Conservation (phyloP, 495 filamentous ascomycete species). For the Amphirosellinia nigrospora region DNA sequence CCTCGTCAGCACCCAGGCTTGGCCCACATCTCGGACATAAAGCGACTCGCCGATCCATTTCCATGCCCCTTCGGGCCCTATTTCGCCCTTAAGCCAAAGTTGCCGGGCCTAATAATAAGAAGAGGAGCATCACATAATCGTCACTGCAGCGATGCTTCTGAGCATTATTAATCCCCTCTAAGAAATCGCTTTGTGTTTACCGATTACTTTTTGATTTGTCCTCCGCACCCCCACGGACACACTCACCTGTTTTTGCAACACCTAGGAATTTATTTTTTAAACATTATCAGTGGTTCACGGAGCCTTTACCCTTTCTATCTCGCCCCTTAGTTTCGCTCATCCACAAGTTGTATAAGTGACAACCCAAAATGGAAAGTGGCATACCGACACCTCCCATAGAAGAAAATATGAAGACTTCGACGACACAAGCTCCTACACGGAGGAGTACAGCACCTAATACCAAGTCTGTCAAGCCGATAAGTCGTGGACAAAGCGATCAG, state of each 20-base stretch:
- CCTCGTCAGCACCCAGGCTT: constrained; percentile 20
- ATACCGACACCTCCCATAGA: constrained; percentile 55
- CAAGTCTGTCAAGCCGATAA: constrained; percentile 42
- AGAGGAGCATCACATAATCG: constrained; percentile 29
- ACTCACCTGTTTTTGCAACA: constrained; percentile 9
- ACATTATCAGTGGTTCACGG: constrained; percentile 5
- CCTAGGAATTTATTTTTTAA: constrained; percentile 3
- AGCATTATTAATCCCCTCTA: constrained; percentile 27
- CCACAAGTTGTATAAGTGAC: constrained; percentile 24
- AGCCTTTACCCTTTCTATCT: constrained; percentile 16
- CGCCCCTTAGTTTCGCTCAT: neutral
- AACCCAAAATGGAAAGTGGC: constrained; percentile 49
- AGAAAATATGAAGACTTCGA: constrained; percentile 44
- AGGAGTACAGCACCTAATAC: constrained; percentile 35
- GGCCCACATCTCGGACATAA: constrained; percentile 29
- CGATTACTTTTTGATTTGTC: constrained; percentile 19
- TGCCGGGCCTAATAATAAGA: constrained; percentile 27
- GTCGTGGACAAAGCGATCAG: constrained; percentile 41
- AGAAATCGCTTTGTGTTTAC: constrained; percentile 17
- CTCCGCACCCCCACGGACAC: neutral
- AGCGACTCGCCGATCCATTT: constrained; percentile 25
- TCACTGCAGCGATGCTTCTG: constrained; percentile 16
- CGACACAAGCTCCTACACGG: constrained; percentile 29
- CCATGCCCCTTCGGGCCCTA: constrained; percentile 22
- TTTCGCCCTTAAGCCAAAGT: constrained; percentile 22